Base-by-base conservation (phyloP, 1,284 basidiomycete genomes). In the Stygiomarasmius scandens region DNA sequence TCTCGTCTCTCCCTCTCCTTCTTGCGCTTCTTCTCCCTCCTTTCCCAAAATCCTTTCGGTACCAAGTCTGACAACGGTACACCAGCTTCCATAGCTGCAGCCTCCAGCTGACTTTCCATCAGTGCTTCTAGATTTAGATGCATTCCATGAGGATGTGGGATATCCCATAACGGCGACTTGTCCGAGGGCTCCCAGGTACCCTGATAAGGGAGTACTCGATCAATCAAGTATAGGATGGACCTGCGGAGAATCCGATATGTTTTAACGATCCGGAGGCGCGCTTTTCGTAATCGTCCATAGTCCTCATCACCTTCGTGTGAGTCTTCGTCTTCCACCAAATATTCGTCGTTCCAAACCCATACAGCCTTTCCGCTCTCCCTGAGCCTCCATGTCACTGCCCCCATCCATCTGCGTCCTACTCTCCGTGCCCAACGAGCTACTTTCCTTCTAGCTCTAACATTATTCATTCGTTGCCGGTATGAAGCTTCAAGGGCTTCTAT, bases 401-500 rank as follows among this genome's bases (percentile, higher is more conserved):
- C 73, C 45, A 75, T 73, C 86, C 86, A 88, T 23, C 84, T 79
- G 23, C 64, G 61, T 53, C 77, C 75, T 49, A 83, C 73, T 50
- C 78, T 74, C 54, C 73, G 63, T 60, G 69, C 65, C 66, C 67
- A 71, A 36, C 62, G 65, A 52, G 74, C 68, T 62, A 76, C 69
- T 64, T 75, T 72, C 60, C 79, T 67, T 23, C 70, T 75, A 52
- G 69, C 69, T 12, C 76, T 74, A 36, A 80, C 69, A 1, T 65
- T 67, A 23, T 71, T 67, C 55, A 86, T 66, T 8, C 86, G 83
- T 54, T 73, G 76, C n/a, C 82, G 76, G 63, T 88, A 86, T 0
- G 80, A 77, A 4, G 85, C 74, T 65, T 86, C 84, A 41, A 87
- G 77, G 2, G 78, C 81, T 68, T 94, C 92, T 23, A 92, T 74